Evolutionary conservation across 768 basidiomycete genomes (phyloP).

Genomic region (Neoboletus brunneissimus): DNA sequence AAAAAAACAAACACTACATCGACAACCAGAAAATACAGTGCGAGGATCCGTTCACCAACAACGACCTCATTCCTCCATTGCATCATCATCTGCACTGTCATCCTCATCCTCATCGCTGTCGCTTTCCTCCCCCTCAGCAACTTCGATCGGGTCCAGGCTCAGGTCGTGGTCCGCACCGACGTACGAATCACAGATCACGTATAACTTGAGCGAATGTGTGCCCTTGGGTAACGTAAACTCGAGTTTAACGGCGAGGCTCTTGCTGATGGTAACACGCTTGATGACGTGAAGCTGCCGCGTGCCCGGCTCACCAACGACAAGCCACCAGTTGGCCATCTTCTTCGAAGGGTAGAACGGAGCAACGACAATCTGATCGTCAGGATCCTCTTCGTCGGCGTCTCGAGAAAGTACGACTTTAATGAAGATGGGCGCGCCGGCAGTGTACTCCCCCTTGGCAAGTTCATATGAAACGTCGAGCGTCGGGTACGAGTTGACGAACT

Average conservation of each 20-base stretch:
- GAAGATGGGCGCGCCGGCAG: slow-evolving; percentile 78
- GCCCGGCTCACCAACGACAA: slow-evolving; percentile 84
- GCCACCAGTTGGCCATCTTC: slow-evolving; percentile 97
- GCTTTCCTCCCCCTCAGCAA: slow-evolving; percentile 88
- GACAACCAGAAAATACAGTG: slow-evolving; percentile 1
- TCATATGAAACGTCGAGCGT: slow-evolving; percentile 90
- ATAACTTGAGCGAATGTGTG: slow-evolving; percentile 75
- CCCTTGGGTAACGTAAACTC: slow-evolving; percentile 90
- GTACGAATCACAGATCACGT: slow-evolving; percentile 92
- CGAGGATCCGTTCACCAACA: background rate
- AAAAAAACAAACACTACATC: background rate
- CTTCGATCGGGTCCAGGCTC: slow-evolving; percentile 74
- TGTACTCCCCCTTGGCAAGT: slow-evolving; percentile 84
- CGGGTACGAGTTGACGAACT: slow-evolving; percentile 95
- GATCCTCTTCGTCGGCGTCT: slow-evolving; percentile 76
- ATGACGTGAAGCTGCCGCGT: slow-evolving; percentile 79
- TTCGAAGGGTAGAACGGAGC: slow-evolving; percentile 90
- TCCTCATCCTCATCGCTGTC: slow-evolving; percentile 65
- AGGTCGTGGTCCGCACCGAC: slow-evolving; percentile 92
- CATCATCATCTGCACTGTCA: slow-evolving; percentile 34
- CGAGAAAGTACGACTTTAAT: slow-evolving; percentile 77
- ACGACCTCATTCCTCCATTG: slow-evolving; percentile 46
- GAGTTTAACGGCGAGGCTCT: slow-evolving; percentile 76
- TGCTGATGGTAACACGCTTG: slow-evolving; percentile 80
- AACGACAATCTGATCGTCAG: slow-evolving; percentile 78